Evolutionary conservation across 441 rosid species (phyloP).

Genomic region (Flueggea neowawraea): DNA sequence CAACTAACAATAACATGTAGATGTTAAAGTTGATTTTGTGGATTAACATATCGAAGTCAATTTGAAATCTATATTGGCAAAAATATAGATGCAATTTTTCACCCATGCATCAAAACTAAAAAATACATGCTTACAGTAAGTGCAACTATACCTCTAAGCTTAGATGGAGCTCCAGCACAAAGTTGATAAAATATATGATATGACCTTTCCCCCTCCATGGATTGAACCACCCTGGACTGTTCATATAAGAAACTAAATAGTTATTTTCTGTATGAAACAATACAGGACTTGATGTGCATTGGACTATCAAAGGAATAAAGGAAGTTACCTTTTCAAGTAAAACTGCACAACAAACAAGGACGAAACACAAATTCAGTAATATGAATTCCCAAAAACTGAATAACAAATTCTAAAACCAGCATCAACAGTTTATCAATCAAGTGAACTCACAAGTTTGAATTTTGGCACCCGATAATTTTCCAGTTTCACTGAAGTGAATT

Average conservation of each 20-base stretch:
- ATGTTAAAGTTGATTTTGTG: too few relatives aligned
- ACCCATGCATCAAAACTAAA: constrained; percentile 10
- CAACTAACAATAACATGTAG: too few relatives aligned
- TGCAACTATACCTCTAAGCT: constrained; percentile 62
- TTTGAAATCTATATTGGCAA: background rate
- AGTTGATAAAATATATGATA: constrained; percentile 99
- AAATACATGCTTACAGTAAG: background rate
- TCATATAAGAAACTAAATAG: constrained; percentile 23
- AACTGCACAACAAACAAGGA: constrained; percentile 46
- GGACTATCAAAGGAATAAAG: constrained; percentile 11
- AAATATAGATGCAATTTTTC: background rate
- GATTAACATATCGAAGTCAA: too few relatives aligned
- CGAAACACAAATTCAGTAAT: constrained; percentile 23
- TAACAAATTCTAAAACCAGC: constrained; percentile 1
- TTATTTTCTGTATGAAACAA: constrained; percentile 12
- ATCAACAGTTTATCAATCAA: constrained; percentile 11
- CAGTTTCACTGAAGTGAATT: constrained; percentile 95
- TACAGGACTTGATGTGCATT: constrained; percentile 9
- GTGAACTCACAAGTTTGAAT: constrained; percentile 92
- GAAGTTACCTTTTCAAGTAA: constrained; percentile 91
- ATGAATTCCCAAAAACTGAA: constrained; percentile 28
- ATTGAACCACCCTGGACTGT: constrained; percentile 99
- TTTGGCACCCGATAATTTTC: constrained; percentile 97
- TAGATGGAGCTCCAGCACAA: constrained; percentile 88
- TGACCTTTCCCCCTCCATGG: constrained; percentile 96